phyloP scores from a whole-genome alignment of 129 eudicot species.

The Artemisia annua region DNA sequence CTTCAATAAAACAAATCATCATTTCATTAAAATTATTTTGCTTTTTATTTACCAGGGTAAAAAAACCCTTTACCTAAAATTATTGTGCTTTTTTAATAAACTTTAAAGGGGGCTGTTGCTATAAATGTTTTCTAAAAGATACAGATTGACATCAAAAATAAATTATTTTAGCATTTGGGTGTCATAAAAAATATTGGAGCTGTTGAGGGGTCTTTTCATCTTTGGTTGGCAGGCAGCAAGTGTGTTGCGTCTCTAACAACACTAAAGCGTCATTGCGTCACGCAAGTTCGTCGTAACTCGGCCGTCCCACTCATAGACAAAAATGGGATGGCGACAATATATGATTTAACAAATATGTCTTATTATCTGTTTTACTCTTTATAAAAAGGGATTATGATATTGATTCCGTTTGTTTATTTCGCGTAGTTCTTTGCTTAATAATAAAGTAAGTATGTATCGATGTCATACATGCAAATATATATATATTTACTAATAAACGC shows the following conservation, averaged over 20 bases:
- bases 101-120: constrained; percentile 15
- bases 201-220: constrained; percentile 23
- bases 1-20: too few species aligned
- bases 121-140: not conserved
- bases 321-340: not conserved
- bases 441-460: too few species aligned
- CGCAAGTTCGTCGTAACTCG: constrained; percentile 23
- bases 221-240: constrained; percentile 18
- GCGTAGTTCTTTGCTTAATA: too few species aligned
- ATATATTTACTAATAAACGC: too few species aligned
- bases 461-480: too few species aligned
- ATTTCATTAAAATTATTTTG: too few species aligned
- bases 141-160: not conserved
- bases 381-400: too few species aligned
- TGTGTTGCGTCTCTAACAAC: not conserved
- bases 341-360: too few species aligned
- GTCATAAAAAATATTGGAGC: not conserved
- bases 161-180: not conserved
- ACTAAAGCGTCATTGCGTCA: not conserved
- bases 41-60: too few species aligned
- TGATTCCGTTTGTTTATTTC: too few species aligned
- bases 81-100: not conserved
- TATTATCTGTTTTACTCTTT: too few species aligned
- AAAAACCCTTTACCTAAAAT: too few species aligned
- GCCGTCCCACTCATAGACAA: constrained; percentile 9